Evolutionary conservation across 2,329 filamentous ascomycete genomes (phyloP).

Genomic region (Xylaria hypoxylon): DNA sequence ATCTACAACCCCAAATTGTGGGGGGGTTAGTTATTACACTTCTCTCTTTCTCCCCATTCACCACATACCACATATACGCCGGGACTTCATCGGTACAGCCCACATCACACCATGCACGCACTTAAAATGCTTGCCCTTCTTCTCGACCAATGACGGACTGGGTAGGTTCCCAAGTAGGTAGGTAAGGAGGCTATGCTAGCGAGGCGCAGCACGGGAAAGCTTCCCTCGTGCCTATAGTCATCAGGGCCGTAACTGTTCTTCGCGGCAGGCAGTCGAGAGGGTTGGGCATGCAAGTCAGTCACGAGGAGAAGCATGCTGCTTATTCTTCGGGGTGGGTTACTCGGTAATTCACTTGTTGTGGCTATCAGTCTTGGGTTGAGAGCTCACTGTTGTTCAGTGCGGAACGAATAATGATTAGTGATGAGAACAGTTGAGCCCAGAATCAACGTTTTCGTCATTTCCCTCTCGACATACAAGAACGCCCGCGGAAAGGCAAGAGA

Average conservation of each 20-base stretch:
- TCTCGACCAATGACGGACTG: slow-evolving; percentile 24
- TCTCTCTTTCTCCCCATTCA: too few relatives aligned
- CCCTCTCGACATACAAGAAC: slow-evolving; percentile 39
- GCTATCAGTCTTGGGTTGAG: neutral
- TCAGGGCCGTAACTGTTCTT: neutral
- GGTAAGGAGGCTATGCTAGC: slow-evolving; percentile 35
- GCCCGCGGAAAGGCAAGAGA: slow-evolving; percentile 30
- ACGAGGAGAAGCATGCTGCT: neutral
- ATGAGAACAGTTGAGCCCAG: slow-evolving; percentile 11
- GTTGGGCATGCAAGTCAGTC: neutral
- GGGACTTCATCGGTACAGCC: too few relatives aligned
- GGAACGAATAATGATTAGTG: neutral
- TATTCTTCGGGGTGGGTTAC: neutral
- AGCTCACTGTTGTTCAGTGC: slow-evolving; percentile 2
- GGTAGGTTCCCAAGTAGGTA: slow-evolving; percentile 34
- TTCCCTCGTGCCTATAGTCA: slow-evolving; percentile 19
- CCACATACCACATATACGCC: too few relatives aligned
- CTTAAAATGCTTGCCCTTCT: neutral
- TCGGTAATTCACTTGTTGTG: neutral
- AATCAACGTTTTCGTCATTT: slow-evolving; percentile 33
- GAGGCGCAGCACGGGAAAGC: slow-evolving; percentile 30
- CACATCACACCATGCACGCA: slow-evolving; percentile 2
- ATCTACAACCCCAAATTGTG: too few relatives aligned
- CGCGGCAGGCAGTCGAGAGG: neutral
- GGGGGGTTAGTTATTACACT: too few relatives aligned